A percentile compares a stretch with the other conserved stretches of the same genome.
Evolutionary conservation across 2,329 filamentous ascomycete genomes (phyloP).

Genomic region (Xylariaceae sp.): DNA sequence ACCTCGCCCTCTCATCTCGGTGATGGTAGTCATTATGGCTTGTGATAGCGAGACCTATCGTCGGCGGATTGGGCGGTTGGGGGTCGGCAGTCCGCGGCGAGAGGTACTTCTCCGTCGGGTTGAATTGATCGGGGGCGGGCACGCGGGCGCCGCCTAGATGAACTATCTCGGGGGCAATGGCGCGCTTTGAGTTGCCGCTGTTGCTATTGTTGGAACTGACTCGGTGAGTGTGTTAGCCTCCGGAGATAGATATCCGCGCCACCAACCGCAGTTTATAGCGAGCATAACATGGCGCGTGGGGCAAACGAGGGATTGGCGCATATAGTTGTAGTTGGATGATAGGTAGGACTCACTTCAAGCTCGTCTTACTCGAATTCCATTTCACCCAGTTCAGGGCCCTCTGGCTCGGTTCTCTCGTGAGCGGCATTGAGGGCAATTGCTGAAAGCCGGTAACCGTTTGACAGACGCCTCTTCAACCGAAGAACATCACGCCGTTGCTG

Average conservation of each 20-base stretch:
- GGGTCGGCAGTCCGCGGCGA: slow-evolving; percentile 21
- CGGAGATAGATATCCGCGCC: background rate
- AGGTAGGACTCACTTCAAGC: slow-evolving; percentile 7
- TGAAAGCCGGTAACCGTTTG: background rate
- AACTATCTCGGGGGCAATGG: slow-evolving; percentile 22
- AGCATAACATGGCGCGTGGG: too few relatives aligned
- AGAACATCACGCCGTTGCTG: background rate
- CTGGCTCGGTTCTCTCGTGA: slow-evolving; percentile 24
- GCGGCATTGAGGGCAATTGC: slow-evolving; percentile 14
- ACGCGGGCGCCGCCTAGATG: slow-evolving; percentile 26
- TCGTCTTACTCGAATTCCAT: slow-evolving; percentile 22
- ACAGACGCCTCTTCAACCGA: background rate
- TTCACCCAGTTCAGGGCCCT: slow-evolving; percentile 22
- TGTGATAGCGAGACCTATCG: slow-evolving; percentile 15
- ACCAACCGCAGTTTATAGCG: background rate
- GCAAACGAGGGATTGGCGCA: background rate
- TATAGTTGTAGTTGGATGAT: background rate
- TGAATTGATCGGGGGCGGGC: slow-evolving; percentile 15
- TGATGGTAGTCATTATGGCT: slow-evolving; percentile 1
- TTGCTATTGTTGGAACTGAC: slow-evolving; percentile 12
- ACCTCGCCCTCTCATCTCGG: background rate
- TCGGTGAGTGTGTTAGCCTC: slow-evolving; percentile 7
- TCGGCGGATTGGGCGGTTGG: slow-evolving; percentile 17
- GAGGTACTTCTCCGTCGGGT: slow-evolving; percentile 9
- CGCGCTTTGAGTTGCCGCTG: slow-evolving; percentile 12